These are phyloP conservation scores for Diutina siamensis DNA, from an alignment of 1,139 yeast genomes.

Conservation along the genomic window DNA sequence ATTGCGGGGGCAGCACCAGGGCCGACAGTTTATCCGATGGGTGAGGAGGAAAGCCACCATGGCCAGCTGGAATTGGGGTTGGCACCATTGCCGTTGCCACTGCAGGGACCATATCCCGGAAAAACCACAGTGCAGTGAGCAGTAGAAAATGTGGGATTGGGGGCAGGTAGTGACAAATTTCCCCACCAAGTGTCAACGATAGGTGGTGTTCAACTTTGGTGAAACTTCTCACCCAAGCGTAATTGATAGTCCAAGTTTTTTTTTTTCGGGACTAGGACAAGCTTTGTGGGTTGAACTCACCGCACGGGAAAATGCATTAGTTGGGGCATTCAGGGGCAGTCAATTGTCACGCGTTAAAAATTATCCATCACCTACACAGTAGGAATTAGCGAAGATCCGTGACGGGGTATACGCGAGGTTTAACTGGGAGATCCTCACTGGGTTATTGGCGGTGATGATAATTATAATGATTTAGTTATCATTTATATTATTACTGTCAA, in stretches of 20 bases:
- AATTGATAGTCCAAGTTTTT: background rate
- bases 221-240: background rate
- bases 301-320: background rate
- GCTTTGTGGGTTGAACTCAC: background rate
- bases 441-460: no score
- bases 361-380: background rate
- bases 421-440: no score
- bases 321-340: background rate
- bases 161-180: background rate
- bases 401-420: no score
- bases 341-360: background rate
- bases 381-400: background rate
- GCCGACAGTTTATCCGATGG: background rate
- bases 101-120: background rate
- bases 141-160: no score
- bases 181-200: no score
- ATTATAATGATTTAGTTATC: no score
- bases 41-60: background rate
- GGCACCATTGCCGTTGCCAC: background rate
- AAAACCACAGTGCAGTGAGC: background rate
- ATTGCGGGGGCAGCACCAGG: background rate
- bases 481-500: no score
- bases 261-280: background rate
- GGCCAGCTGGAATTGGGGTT: background rate
- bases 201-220: background rate